Percentiles rank a stretch among this genome's conserved stretches.
Conservation (phyloP, 192 early-diverging fungal species). For the Podila epicladia region DNA sequence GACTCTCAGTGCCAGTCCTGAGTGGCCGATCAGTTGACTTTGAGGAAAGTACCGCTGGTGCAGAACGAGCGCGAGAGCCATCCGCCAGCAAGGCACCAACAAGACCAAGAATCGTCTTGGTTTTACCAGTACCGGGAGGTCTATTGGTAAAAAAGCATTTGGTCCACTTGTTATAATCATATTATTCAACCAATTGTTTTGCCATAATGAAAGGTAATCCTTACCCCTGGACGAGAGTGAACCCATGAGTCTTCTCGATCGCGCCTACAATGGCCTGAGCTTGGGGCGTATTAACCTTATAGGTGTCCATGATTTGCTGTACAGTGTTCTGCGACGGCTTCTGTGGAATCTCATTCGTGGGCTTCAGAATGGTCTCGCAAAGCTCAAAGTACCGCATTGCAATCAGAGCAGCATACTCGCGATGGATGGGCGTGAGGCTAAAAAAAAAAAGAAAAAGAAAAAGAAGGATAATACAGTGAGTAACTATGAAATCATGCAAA, state of each 20-base stretch:
- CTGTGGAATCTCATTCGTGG: conserved; percentile 41
- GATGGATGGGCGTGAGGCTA: conserved; percentile 77
- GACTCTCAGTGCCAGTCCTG: conserved; percentile 55
- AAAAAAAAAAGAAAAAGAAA: background rate
- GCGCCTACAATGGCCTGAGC: conserved; percentile 84
- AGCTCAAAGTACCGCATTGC: conserved; percentile 72
- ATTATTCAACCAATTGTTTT: too few species aligned
- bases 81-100: conserved; percentile 72
- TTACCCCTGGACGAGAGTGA: conserved; percentile 90
- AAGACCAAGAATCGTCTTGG: conserved; percentile 90
- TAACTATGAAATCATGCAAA: background rate
- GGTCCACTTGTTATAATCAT: too few species aligned
- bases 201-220: background rate
- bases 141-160: conserved; percentile 15
- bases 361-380: conserved; percentile 69
- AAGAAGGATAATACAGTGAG: conserved; percentile 10
- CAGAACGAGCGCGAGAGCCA: conserved; percentile 6
- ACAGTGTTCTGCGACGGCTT: conserved; percentile 52
- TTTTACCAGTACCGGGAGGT: conserved; percentile 71
- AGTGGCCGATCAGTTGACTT: conserved; percentile 15
- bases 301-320: conserved; percentile 59
- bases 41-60: conserved; percentile 14
- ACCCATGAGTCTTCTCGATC: conserved; percentile 71
- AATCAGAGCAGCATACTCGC: conserved; percentile 85
- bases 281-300: conserved; percentile 93